These are phyloP conservation scores for Apiospora phragmitis DNA, from an alignment of 2,329 filamentous ascomycete genomes.

Conservation along the genomic window DNA sequence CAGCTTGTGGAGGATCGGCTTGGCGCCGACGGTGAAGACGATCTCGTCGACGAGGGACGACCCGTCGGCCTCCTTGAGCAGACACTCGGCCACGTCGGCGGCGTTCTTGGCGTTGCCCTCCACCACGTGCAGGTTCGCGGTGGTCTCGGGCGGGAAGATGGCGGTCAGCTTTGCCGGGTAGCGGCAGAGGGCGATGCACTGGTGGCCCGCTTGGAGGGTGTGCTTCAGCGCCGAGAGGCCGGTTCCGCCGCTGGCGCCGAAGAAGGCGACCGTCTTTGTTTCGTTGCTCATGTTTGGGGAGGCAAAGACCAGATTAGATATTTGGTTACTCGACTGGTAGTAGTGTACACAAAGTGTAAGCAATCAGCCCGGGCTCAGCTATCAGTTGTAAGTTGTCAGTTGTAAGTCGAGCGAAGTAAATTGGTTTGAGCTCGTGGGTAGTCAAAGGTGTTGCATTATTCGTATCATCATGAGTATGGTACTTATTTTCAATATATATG, in stretches of 20 bases:
- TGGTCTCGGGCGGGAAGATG: slow-evolving; percentile 30
- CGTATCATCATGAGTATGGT: background rate
- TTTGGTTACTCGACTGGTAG: too few relatives aligned
- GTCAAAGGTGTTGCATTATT: background rate
- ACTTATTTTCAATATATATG: background rate
- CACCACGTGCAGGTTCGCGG: slow-evolving; percentile 42
- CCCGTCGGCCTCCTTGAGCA: slow-evolving; percentile 31
- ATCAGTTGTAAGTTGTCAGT: background rate
- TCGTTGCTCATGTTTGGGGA: background rate
- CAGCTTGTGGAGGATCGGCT: slow-evolving; percentile 30
- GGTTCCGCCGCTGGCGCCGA: slow-evolving; percentile 53
- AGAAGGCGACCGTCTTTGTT: slow-evolving; percentile 48
- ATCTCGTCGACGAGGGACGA: slow-evolving; percentile 45
- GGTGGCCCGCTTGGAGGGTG: slow-evolving; percentile 45
- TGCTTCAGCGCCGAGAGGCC: slow-evolving; percentile 47
- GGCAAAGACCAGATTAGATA: too few relatives aligned
- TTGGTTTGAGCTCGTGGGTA: background rate
- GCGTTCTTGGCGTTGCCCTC: slow-evolving; percentile 49
- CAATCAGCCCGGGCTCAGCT: too few relatives aligned
- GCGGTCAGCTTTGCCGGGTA: slow-evolving; percentile 48
- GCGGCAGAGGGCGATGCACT: slow-evolving; percentile 51
- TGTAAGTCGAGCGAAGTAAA: background rate
- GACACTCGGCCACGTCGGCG: slow-evolving; percentile 35
- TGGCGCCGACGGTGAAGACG: slow-evolving; percentile 48
- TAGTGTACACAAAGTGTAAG: background rate